These are phyloP conservation scores for Cryptococcus sp. DNA, from an alignment of 1,284 basidiomycete genomes.

Conservation along the genomic window DNA sequence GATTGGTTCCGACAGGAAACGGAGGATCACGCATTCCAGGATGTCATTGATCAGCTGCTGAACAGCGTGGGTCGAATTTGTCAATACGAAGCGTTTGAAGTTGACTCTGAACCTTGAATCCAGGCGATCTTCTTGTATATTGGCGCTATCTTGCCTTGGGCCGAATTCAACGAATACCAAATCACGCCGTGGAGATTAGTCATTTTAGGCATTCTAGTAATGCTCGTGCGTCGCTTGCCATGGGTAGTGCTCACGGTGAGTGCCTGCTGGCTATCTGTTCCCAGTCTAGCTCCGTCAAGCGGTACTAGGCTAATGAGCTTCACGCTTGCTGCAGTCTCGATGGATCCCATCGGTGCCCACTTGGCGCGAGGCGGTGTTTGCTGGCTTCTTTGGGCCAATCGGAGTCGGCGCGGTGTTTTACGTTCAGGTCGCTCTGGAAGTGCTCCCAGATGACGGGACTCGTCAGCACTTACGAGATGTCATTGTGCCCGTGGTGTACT, in stretches of 20 bases:
- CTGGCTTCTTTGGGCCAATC: conserved; percentile 53
- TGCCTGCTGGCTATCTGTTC: conserved; percentile 11
- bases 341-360: conserved; percentile 45
- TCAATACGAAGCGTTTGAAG: background rate
- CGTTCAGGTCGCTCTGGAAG: conserved; percentile 55
- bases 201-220: conserved; percentile 73
- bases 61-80: conserved; percentile 44
- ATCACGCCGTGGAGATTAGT: conserved; percentile 79
- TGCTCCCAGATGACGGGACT: conserved; percentile 53
- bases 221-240: conserved; percentile 76
- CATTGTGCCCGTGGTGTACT: conserved; percentile 57
- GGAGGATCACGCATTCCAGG: conserved; percentile 59
- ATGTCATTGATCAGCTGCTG: conserved; percentile 59
- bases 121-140: conserved; percentile 72
- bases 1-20: conserved; percentile 57
- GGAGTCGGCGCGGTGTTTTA: conserved; percentile 46
- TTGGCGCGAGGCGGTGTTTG: conserved; percentile 50
- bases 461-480: conserved; percentile 49
- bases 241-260: conserved; percentile 65
- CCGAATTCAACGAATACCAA: conserved; percentile 49
- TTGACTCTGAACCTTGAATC: background rate
- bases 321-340: conserved; percentile 28
- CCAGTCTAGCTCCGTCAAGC: background rate
- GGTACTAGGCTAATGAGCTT: background rate
- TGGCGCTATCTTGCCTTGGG: conserved; percentile 86